Evolutionary conservation across 2,329 filamentous ascomycete species (phyloP).

Genomic region (Penicillium italicum): DNA sequence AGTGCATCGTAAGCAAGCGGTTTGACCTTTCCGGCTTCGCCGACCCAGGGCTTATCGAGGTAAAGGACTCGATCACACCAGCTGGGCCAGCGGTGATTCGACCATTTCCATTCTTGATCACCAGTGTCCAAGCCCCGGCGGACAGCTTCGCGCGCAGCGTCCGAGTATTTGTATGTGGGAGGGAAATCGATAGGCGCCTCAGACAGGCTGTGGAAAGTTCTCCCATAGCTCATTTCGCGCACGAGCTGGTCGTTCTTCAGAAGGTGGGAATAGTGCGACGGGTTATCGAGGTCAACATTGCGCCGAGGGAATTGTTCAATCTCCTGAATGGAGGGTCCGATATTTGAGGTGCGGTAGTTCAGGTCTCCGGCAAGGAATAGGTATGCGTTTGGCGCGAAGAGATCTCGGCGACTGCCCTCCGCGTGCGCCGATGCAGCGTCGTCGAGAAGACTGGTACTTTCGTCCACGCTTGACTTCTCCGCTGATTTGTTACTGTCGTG

Average conservation of each 20-base stretch:
- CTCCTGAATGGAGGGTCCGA: conserved; percentile 59
- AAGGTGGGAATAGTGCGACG: conserved; percentile 63
- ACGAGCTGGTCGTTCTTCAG: conserved; percentile 75
- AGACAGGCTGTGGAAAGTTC: conserved; percentile 71
- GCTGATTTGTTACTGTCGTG: conserved; percentile 3
- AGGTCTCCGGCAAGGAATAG: conserved; percentile 88
- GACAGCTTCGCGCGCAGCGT: conserved; percentile 41
- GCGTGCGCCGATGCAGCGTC: conserved; percentile 28
- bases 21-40: conserved; percentile 42
- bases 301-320: conserved; percentile 60
- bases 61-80: conserved; percentile 94
- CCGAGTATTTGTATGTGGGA: conserved; percentile 87
- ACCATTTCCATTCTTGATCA: conserved; percentile 64
- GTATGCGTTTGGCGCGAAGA: conserved; percentile 72
- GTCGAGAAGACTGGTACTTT: conserved; percentile 33
- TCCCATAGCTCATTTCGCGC: conserved; percentile 63
- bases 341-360: conserved; percentile 83
- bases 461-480: conserved; percentile 23
- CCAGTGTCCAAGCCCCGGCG: conserved; percentile 23
- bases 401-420: conserved; percentile 34
- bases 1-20: conserved; percentile 67
- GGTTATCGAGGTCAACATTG: conserved; percentile 48
- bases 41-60: conserved; percentile 59
- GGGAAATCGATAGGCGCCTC: conserved; percentile 76
- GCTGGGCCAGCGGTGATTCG: conserved; percentile 76